A percentile compares a stretch with the other conserved stretches of the same genome.
Evolutionary conservation across 352 stramenopile genomes (phyloP).

Genomic region (Achlya hypogyna): DNA sequence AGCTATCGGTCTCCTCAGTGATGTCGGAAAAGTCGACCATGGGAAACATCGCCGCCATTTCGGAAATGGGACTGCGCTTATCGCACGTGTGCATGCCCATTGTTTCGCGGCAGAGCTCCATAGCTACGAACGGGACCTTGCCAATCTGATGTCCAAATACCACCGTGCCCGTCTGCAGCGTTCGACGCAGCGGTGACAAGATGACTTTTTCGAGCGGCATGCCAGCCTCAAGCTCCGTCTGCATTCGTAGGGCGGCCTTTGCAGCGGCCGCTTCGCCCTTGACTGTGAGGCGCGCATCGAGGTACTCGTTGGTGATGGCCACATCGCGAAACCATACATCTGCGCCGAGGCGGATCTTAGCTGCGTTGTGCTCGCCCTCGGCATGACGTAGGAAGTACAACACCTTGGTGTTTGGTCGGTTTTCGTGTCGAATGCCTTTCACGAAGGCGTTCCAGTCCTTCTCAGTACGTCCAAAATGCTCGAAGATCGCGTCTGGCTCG

Average conservation of each 20-base stretch:
- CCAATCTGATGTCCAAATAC: constrained; percentile 40
- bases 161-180: constrained; percentile 57
- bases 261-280: constrained; percentile 45
- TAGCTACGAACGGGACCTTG: constrained; percentile 34
- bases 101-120: constrained; percentile 59
- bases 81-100: constrained; percentile 60
- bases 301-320: constrained; percentile 41
- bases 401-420: constrained; percentile 39
- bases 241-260: constrained; percentile 9
- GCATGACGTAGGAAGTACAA: constrained; percentile 71
- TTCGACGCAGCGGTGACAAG: constrained; percentile 55
- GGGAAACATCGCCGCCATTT: constrained; percentile 44
- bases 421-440: not conserved
- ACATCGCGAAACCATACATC: constrained; percentile 51
- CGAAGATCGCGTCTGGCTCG: constrained; percentile 8
- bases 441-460: not conserved
- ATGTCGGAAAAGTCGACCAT: constrained; percentile 53
- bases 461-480: constrained; percentile 5
- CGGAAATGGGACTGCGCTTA: constrained; percentile 36
- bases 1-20: constrained; percentile 37
- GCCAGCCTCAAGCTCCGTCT: constrained; percentile 31
- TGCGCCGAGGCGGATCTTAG: constrained; percentile 39
- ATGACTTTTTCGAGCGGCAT: constrained; percentile 62
- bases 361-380: constrained; percentile 63
- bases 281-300: constrained; percentile 55